Evolutionary conservation across 2,329 filamentous ascomycete species (phyloP).

Genomic region (Alternaria brassicae): DNA sequence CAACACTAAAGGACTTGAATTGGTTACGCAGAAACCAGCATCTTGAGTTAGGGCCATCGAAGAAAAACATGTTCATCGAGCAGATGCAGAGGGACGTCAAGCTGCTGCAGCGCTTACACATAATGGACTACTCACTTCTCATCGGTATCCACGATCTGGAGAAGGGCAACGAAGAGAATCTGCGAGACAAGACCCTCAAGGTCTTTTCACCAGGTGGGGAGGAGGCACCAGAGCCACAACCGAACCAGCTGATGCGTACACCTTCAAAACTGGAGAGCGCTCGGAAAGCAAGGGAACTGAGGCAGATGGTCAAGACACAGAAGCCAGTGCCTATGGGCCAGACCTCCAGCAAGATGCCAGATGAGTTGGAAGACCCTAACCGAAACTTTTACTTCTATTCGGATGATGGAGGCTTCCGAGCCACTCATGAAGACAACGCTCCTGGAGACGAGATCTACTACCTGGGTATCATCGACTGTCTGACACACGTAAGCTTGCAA

Average conservation of each 20-base stretch:
- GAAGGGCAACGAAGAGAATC: conserved; percentile 92
- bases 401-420: conserved; percentile 91
- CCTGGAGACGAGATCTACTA: conserved; percentile 96
- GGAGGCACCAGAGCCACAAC: conserved; percentile 57
- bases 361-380: conserved; percentile 73
- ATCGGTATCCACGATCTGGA: conserved; percentile 91
- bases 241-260: conserved; percentile 80
- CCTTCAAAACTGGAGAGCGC: conserved; percentile 93
- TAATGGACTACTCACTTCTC: conserved; percentile 98
- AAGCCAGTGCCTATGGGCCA: conserved; percentile 92
- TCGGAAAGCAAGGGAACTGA: conserved; percentile 86
- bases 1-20: conserved; percentile 95
- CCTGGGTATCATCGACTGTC: conserved; percentile 95
- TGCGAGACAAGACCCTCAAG: conserved; percentile 86
- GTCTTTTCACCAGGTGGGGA: conserved; percentile 90
- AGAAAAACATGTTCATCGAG: conserved; percentile 85
- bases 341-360: conserved; percentile 83
- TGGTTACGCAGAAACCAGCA: conserved; percentile 88
- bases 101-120: conserved; percentile 84
- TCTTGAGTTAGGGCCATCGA: conserved; percentile 86
- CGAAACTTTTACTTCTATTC: conserved; percentile 86
- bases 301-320: conserved; percentile 91
- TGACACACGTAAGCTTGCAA: conserved; percentile 79
- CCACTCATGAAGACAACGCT: conserved; percentile 87
- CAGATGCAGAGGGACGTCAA: conserved; percentile 89